A percentile compares a stretch with the other conserved stretches of the same genome.
Evolutionary conservation across 1,284 basidiomycete genomes (phyloP).

Genomic region (Fomitopsis pinicola): DNA sequence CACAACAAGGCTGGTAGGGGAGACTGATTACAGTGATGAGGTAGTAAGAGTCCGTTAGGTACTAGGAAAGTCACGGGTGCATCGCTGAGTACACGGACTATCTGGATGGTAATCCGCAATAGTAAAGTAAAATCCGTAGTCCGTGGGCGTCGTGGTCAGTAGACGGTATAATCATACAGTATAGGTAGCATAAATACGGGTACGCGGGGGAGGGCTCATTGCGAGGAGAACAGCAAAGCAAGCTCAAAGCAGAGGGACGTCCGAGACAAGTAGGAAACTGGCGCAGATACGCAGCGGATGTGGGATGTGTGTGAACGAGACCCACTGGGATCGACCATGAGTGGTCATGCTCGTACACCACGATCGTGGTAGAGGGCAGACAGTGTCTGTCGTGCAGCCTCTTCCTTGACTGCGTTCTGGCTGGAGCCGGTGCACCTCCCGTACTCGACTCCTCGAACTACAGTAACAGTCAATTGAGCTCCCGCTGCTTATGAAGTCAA

Average conservation of each 20-base stretch:
- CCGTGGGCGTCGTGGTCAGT: not conserved
- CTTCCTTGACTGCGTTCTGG: conserved; percentile 26
- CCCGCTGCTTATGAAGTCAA: not conserved
- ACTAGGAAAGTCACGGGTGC: not conserved
- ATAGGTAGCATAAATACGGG: not conserved
- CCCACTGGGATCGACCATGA: too few relatives aligned
- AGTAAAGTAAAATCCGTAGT: not conserved
- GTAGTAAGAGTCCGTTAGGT: not conserved
- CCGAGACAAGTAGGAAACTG: too few relatives aligned
- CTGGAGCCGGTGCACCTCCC: conserved; percentile 18
- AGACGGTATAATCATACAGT: not conserved
- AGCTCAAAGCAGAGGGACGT: not conserved
- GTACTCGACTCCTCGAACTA: conserved; percentile 27
- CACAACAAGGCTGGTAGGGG: not conserved
- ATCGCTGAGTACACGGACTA: not conserved
- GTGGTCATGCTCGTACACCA: not conserved
- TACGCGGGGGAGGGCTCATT: not conserved
- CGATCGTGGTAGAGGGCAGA: conserved; percentile 19
- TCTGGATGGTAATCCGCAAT: not conserved
- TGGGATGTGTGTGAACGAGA: not conserved
- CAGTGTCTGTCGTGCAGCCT: conserved; percentile 27
- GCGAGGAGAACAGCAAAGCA: not conserved
- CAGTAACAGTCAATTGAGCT: not conserved
- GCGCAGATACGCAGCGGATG: not conserved
- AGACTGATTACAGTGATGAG: not conserved